A percentile compares a stretch with the other conserved stretches of the same genome.
Conservation (phyloP, 306 rosid genomes). For the Argentina anserina region DNA sequence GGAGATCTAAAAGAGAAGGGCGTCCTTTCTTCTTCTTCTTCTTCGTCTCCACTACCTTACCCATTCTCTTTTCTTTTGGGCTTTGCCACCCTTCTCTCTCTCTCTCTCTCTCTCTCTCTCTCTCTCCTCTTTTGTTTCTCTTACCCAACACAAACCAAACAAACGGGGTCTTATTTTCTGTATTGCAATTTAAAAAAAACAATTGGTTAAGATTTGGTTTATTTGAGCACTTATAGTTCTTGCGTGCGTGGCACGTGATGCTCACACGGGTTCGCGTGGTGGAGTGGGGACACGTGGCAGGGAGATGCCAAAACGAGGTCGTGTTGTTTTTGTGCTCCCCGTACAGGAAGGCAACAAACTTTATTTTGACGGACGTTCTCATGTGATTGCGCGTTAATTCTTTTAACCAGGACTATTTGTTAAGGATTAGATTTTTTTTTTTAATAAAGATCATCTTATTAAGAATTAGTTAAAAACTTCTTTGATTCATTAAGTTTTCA, state of each 20-base stretch:
- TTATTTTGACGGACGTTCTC: too few species aligned
- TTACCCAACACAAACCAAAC: conserved; percentile 31
- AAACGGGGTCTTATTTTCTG: conserved; percentile 41
- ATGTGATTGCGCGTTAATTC: too few species aligned
- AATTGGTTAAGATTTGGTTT: too few species aligned
- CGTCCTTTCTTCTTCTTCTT: conserved; percentile 78
- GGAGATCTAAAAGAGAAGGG: conserved; percentile 73
- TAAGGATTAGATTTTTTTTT: too few species aligned
- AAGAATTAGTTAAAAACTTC: too few species aligned
- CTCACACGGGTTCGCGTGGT: background rate
- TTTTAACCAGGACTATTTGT: too few species aligned
- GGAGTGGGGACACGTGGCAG: conserved; percentile 16
- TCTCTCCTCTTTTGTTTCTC: conserved; percentile 41
- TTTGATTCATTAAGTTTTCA: too few species aligned
- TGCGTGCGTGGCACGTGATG: conserved; percentile 44
- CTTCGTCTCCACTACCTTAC: conserved; percentile 50
- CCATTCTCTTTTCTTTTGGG: conserved; percentile 15
- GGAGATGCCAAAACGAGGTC: background rate
- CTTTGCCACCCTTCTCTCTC: conserved; percentile 24
- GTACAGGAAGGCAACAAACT: too few species aligned
- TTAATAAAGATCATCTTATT: too few species aligned
- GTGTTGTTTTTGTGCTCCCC: too few species aligned
- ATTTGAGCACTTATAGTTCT: background rate
- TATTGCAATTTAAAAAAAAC: too few species aligned
- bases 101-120: too few species aligned